A percentile compares a stretch with the other conserved stretches of the same genome.
phyloP scores from a whole-genome alignment of 371 early-diverging fungal genomes.

The Rhizomucor miehei region DNA sequence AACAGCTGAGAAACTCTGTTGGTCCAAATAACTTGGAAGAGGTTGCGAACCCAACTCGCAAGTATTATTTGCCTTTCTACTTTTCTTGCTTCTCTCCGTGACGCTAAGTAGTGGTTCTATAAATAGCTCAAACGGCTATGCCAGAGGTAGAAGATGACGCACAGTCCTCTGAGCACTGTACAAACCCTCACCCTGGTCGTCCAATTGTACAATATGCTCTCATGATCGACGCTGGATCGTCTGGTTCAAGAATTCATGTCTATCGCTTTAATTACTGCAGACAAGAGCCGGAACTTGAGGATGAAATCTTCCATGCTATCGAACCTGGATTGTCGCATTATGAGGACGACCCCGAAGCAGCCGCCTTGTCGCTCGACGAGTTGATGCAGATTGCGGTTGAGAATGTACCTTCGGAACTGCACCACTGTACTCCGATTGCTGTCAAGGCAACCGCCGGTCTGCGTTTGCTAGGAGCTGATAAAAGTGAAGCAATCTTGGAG shows the following conservation, averaged over 20 bases:
- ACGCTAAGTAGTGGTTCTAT: not conserved
- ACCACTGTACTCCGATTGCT: slow-evolving; percentile 85
- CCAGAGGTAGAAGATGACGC: slow-evolving; percentile 7
- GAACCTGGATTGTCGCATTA: slow-evolving; percentile 86
- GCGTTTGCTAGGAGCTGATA: slow-evolving; percentile 68
- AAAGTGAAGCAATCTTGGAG: slow-evolving; percentile 68
- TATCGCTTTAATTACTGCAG: slow-evolving; percentile 90
- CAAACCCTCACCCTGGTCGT: slow-evolving; percentile 49
- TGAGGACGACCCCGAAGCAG: slow-evolving; percentile 64
- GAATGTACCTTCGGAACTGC: slow-evolving; percentile 55
- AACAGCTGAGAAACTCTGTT: not conserved
- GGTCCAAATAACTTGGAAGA: not conserved
- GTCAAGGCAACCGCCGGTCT: slow-evolving; percentile 97
- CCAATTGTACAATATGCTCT: slow-evolving; percentile 64
- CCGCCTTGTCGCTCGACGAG: slow-evolving; percentile 78
- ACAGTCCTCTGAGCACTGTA: slow-evolving; percentile 60
- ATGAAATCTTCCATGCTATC: slow-evolving; percentile 84
- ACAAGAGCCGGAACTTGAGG: slow-evolving; percentile 61
- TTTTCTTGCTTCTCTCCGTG: no score
- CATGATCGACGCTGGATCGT: slow-evolving; percentile 96
- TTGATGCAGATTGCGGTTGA: slow-evolving; percentile 76
- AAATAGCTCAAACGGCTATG: slow-evolving; percentile 1
- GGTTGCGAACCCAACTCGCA: not conserved
- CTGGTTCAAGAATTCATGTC: slow-evolving; percentile 96
- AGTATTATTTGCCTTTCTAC: not conserved